phyloP scores from a whole-genome alignment of 768 basidiomycete genomes.

The Gelatoporia subvermispora region DNA sequence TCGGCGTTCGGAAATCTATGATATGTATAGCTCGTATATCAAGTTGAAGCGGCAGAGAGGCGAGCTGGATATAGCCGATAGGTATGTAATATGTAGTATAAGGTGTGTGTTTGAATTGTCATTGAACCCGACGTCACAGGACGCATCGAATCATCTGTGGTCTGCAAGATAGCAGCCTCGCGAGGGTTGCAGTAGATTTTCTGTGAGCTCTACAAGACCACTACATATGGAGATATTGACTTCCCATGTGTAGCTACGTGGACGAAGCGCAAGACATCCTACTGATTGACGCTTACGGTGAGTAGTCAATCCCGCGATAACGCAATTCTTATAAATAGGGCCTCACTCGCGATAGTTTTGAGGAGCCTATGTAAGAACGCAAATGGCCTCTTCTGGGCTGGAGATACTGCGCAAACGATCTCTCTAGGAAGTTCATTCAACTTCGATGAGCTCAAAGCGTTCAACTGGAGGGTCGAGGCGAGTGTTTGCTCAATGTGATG shows the following conservation, averaged over 20 bases:
- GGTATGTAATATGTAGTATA: constrained; percentile 29
- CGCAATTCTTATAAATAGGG: no score
- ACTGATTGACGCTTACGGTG: constrained; percentile 45
- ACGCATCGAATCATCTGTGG: constrained; percentile 44
- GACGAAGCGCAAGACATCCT: constrained; percentile 75
- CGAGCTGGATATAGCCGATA: constrained; percentile 56
- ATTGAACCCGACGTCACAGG: constrained; percentile 30
- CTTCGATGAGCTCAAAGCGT: constrained; percentile 68
- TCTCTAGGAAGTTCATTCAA: constrained; percentile 67
- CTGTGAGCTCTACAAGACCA: constrained; percentile 34
- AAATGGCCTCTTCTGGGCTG: constrained; percentile 21
- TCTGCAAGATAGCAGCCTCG: constrained; percentile 26
- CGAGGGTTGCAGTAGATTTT: constrained; percentile 45
- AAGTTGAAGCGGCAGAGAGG: constrained; percentile 36
- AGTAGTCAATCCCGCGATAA: no score
- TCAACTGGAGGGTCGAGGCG: constrained; percentile 56
- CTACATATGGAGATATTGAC: background rate
- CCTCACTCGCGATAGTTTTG: background rate
- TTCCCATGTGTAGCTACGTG: constrained; percentile 45
- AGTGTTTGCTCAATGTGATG: background rate
- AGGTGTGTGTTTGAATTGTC: background rate
- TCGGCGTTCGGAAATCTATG: constrained; percentile 44
- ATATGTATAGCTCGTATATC: constrained; percentile 48
- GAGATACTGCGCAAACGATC: constrained; percentile 78
- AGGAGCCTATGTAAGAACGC: constrained; percentile 2